Percentiles rank a stretch among this genome's conserved stretches.
phyloP scores from a whole-genome alignment of 768 basidiomycete genomes.

The Mycena rebaudengoi region DNA sequence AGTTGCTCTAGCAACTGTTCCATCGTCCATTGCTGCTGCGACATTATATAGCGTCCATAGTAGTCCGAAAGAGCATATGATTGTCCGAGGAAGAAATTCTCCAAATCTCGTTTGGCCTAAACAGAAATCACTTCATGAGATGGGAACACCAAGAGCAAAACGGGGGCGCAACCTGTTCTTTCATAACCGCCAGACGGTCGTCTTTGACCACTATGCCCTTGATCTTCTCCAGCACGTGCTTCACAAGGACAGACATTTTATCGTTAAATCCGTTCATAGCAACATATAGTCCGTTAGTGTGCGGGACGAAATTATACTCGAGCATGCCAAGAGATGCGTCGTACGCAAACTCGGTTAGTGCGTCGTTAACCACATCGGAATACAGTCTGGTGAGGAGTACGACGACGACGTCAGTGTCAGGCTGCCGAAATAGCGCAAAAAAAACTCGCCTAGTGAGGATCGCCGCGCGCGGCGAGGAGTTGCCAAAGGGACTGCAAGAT shows the following conservation, averaged over 20 bases:
- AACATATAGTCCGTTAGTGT: constrained; percentile 73
- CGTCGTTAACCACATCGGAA: constrained; percentile 86
- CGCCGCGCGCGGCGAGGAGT: constrained; percentile 69
- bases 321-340: constrained; percentile 93
- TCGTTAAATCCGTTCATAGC: constrained; percentile 90
- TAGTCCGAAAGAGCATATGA: constrained; percentile 84
- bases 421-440: background rate
- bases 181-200: constrained; percentile 82
- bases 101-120: constrained; percentile 79
- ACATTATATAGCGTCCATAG: constrained; percentile 74
- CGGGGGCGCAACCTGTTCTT: constrained; percentile 81
- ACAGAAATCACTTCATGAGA: constrained; percentile 9
- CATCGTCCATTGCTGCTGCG: constrained; percentile 77
- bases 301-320: constrained; percentile 69
- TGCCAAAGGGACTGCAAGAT: constrained; percentile 60
- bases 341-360: constrained; percentile 90
- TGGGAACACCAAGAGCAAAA: background rate
- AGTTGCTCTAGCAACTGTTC: constrained; percentile 81
- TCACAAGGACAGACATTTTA: constrained; percentile 79
- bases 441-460: constrained; percentile 75
- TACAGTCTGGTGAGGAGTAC: constrained; percentile 68
- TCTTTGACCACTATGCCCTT: constrained; percentile 69
- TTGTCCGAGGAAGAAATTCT: constrained; percentile 88
- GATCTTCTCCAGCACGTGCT: constrained; percentile 75
- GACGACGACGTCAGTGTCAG: constrained; percentile 3